Evolutionary conservation across 371 early-diverging fungal genomes (phyloP), one percentile per base, ranked within the genome.

Genomic region (Mucor circinelloides): DNA sequence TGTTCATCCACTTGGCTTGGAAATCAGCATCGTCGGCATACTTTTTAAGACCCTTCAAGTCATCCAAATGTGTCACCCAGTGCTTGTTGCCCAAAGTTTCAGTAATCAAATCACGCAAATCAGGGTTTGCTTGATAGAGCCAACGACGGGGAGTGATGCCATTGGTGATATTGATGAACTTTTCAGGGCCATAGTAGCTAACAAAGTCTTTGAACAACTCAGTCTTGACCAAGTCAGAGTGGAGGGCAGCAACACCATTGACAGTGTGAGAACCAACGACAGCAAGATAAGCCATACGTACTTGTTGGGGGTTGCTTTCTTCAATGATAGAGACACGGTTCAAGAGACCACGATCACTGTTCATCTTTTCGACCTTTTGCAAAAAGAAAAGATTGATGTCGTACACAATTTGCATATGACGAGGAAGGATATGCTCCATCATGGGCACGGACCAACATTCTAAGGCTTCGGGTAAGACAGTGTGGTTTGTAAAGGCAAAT

Each of bases 401-500:
- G 72, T 92, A 97, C 73, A 97, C 94, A 75, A 97, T 96, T 77
- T 92, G 89, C 94, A 97, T 88, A 76, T 95, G 95, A 63, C 97
- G 89, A 31, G 97, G 97, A 63, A 97, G 78, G 30, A 97, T 84
- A 69, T 95, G 89, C 74, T 88, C 84, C 68, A 97, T 75, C 86
- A 96, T 89, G 13, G 95, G 94, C 44, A 96, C 95, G 9, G 96
- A 86, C 97, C 97, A 97, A 70, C 89, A 88, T 82, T 97, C 97
- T 79, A 97, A 84, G 27, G 97, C 97, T 79, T 97, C 97, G 48
- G 97, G 97, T 46, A 97, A 86, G n/a, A 97, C 94, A 0, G 97
- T 97, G 83, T 97, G 97, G 85, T 97, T 97, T 71, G 97, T 97
- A 73, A 95, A 97, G n/a, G 94, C 92, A 81, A 93, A 97, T 0